phyloP scores from a whole-genome alignment of 75 land plant species.

The Selaginella moellendorffii region DNA sequence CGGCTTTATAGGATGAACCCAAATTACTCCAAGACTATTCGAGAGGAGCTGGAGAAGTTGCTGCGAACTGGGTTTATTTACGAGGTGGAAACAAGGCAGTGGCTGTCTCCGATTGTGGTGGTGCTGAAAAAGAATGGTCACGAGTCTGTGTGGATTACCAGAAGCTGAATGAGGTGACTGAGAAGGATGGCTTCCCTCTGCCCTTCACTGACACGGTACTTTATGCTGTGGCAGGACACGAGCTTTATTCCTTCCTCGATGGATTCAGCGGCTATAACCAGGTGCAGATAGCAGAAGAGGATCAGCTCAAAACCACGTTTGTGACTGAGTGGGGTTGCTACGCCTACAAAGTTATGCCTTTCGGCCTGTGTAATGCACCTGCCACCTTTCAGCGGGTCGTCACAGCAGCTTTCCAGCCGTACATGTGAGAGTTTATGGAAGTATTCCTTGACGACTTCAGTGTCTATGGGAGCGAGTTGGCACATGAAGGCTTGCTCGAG shows the following conservation, averaged over 20 bases:
- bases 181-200: constrained; percentile 1
- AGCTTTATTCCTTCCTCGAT: not conserved
- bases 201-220: not conserved
- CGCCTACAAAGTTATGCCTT: constrained; percentile 7
- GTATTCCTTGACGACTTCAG: not conserved
- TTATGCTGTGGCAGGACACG: constrained; percentile 1
- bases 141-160: not conserved
- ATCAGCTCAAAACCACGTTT: not conserved
- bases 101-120: too few relatives aligned
- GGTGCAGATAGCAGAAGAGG: not conserved
- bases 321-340: not conserved
- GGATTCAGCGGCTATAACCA: not conserved
- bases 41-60: too few relatives aligned
- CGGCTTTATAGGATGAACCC: too few relatives aligned
- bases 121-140: too few relatives aligned
- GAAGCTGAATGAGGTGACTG: constrained; percentile 2
- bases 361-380: constrained; percentile 1
- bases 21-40: too few relatives aligned
- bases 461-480: not conserved
- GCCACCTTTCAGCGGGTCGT: not conserved
- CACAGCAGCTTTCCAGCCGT: not conserved
- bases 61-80: too few relatives aligned
- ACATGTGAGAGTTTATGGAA: not conserved
- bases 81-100: too few relatives aligned
- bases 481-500: not conserved